These are phyloP conservation scores for Patellifolia procumbens DNA, from an alignment of 179 eudicot genomes.

Conservation along the genomic window DNA sequence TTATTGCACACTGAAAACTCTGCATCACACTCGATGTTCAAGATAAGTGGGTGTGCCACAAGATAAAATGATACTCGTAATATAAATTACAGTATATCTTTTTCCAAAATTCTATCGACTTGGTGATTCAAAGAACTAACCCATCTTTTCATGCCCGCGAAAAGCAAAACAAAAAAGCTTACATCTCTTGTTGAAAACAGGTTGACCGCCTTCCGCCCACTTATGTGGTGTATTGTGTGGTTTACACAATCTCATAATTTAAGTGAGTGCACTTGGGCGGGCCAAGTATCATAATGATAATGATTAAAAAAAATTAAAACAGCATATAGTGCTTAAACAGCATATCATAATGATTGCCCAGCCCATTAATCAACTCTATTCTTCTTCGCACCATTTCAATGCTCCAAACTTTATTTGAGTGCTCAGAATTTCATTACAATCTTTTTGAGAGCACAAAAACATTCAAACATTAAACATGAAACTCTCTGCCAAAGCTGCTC, in stretches of 20 bases:
- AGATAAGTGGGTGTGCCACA: neutral
- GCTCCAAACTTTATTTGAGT: neutral
- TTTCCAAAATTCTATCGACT: neutral
- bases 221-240: no score
- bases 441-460: neutral
- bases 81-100: neutral
- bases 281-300: no score
- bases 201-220: no score
- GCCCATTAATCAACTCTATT: neutral
- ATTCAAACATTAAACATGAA: neutral
- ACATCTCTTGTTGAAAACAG: neutral
- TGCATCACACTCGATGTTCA: neutral
- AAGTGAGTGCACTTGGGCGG: no score
- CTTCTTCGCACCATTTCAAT: neutral
- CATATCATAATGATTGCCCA: conserved; percentile 6
- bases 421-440: neutral
- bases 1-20: neutral
- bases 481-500: neutral
- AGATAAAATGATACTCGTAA: neutral
- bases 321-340: conserved; percentile 5
- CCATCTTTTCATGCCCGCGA: neutral
- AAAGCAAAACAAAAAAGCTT: no score
- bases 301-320: no score
- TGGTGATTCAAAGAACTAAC: neutral
- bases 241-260: no score